Percentiles rank a stretch among this genome's conserved stretches.
Evolutionary conservation across 768 basidiomycete species (phyloP).

Genomic region (Podaxis rugospora): DNA sequence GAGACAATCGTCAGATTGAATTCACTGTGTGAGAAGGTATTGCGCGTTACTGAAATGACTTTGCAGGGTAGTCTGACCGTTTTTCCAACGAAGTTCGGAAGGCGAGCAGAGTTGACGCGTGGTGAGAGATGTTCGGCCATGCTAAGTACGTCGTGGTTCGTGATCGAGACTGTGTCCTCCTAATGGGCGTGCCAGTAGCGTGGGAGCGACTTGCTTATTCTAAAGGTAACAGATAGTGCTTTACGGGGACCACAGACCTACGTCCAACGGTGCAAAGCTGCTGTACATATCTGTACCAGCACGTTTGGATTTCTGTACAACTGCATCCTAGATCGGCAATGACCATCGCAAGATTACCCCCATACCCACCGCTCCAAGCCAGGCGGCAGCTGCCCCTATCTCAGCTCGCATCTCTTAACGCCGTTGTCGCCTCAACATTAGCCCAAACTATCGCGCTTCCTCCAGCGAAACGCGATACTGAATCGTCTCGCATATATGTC

Average conservation of each 20-base stretch:
- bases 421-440: constrained; percentile 44
- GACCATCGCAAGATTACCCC: constrained; percentile 2
- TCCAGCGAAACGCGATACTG: constrained; percentile 38
- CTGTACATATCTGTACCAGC: too few species aligned
- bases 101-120: constrained; percentile 60
- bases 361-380: constrained; percentile 5
- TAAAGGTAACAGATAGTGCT: too few species aligned
- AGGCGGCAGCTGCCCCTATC: constrained; percentile 25
- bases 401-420: constrained; percentile 44
- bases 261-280: too few species aligned
- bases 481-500: constrained; percentile 45
- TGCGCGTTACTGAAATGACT: constrained; percentile 43
- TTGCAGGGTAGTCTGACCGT: constrained; percentile 62
- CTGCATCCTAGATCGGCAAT: neutral
- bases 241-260: too few species aligned
- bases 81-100: constrained; percentile 46
- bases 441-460: constrained; percentile 43
- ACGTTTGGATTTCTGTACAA: too few species aligned
- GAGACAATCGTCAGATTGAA: neutral
- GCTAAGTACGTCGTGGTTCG: neutral
- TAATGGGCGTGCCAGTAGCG: neutral
- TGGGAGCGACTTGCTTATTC: neutral
- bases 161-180: neutral
- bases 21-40: constrained; percentile 6
- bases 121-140: constrained; percentile 27